A percentile compares a stretch with the other conserved stretches of the same genome.
Conservation (phyloP, 805 yeast genomes). For the Aciculoconidium aculeatum region DNA sequence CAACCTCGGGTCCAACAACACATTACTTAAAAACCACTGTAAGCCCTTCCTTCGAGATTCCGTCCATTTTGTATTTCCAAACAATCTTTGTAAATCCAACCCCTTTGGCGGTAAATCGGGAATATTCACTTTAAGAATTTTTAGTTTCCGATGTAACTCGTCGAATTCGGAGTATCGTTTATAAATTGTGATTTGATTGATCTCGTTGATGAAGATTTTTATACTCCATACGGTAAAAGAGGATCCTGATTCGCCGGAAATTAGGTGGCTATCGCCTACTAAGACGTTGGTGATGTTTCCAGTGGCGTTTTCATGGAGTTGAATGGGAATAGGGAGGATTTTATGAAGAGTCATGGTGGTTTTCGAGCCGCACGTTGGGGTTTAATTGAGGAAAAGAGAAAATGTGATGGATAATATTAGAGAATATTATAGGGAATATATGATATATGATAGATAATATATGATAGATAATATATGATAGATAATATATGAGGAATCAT, state of each 20-base stretch:
- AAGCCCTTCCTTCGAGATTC: conserved; percentile 51
- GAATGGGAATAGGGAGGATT: conserved; percentile 35
- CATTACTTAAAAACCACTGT: conserved; percentile 54
- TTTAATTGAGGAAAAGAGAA: too few relatives aligned
- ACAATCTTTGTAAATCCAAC: conserved; percentile 32
- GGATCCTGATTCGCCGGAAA: conserved; percentile 33
- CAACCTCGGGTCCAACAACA: conserved; percentile 45
- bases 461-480: too few relatives aligned
- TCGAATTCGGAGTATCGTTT: conserved; percentile 65
- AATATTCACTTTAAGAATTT: conserved; percentile 36
- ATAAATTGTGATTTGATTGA: conserved; percentile 39
- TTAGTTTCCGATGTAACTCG: conserved; percentile 36
- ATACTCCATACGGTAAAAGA: conserved; percentile 37
- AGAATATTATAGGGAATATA: too few relatives aligned
- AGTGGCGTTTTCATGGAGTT: conserved; percentile 20
- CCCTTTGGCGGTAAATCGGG: conserved; percentile 51
- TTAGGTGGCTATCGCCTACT: conserved; percentile 35
- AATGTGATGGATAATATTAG: too few relatives aligned
- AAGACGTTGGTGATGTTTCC: conserved; percentile 33
- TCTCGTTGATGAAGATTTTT: conserved; percentile 31
- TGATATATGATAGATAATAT: too few relatives aligned
- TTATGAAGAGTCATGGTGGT: conserved; percentile 17
- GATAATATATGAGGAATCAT: too few relatives aligned
- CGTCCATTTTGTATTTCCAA: conserved; percentile 41
- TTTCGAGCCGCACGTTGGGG: too few relatives aligned